phyloP scores from a whole-genome alignment of 257 asterid species.

The Solanum ossicruentum region DNA sequence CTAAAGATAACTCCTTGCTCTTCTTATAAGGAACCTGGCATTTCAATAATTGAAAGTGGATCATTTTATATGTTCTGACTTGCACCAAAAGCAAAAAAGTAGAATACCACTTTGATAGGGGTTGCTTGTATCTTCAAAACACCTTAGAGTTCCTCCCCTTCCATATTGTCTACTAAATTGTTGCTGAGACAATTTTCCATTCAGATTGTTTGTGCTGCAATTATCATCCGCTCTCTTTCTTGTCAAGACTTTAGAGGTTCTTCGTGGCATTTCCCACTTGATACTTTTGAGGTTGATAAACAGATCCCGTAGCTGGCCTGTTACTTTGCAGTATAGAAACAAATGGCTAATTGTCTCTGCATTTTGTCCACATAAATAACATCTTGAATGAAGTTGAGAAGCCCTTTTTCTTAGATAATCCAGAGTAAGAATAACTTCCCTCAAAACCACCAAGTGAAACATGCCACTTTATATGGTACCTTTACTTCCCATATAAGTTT shows the following conservation, averaged over 20 bases:
- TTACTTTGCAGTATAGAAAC: not conserved
- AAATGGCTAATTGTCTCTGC: not conserved
- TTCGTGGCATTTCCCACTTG: not conserved
- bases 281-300: not conserved
- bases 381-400: not conserved
- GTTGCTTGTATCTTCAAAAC: not conserved
- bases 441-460: not conserved
- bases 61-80: not conserved
- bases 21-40: not conserved
- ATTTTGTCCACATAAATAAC: not conserved
- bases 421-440: not conserved
- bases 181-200: not conserved
- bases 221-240: not conserved
- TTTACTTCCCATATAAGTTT: not conserved
- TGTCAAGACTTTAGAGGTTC: not conserved
- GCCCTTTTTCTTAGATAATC: not conserved
- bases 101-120: not conserved
- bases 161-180: not conserved
- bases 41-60: not conserved
- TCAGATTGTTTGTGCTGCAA: not conserved
- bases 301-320: not conserved
- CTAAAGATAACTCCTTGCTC: not conserved
- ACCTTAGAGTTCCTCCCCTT: not conserved
- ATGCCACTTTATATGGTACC: not conserved
- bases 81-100: not conserved